These are phyloP conservation scores for Citrullus amarus DNA, from an alignment of 306 rosid species.

Conservation along the genomic window DNA sequence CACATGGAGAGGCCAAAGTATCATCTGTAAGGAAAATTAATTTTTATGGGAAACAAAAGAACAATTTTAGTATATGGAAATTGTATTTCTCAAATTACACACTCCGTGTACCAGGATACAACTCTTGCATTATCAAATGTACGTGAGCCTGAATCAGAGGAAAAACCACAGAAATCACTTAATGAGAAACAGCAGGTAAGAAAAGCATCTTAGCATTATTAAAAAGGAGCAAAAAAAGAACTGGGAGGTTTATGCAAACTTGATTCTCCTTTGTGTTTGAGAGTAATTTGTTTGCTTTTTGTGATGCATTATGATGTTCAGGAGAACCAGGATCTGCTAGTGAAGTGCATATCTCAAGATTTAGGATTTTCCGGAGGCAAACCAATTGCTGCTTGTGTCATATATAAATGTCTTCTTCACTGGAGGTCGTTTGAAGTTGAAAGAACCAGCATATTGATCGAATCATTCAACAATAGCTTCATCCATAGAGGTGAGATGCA, in stretches of 20 bases:
- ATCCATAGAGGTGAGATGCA: conserved; percentile 63
- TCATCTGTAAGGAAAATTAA: conserved; percentile 32
- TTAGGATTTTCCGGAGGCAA: conserved; percentile 93
- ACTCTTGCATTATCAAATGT: conserved; percentile 60
- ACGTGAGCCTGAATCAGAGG: conserved; percentile 98
- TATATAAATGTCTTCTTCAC: conserved; percentile 96
- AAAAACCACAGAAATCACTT: conserved; percentile 92
- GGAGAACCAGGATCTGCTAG: conserved; percentile 96
- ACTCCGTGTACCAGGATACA: conserved; percentile 45
- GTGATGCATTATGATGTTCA: conserved; percentile 29
- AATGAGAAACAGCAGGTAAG: conserved; percentile 96
- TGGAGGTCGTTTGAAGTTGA: conserved; percentile 99
- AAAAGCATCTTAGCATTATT: conserved; percentile 12
- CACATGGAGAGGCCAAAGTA: conserved; percentile 61
- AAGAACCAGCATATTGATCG: conserved; percentile 89
- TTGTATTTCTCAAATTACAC: not conserved
- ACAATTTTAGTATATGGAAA: not conserved
- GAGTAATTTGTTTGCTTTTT: conserved; percentile 11
- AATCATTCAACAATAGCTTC: conserved; percentile 92
- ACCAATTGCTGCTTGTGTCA: conserved; percentile 89
- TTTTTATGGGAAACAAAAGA: not conserved
- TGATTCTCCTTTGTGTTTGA: conserved; percentile 8
- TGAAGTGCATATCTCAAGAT: conserved; percentile 83
- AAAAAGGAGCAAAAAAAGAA: not conserved
- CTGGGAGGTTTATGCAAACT: conserved; percentile 13